These are phyloP conservation scores for Boletellus sp. DNA, from an alignment of 1,284 basidiomycete genomes.

Conservation along the genomic window DNA sequence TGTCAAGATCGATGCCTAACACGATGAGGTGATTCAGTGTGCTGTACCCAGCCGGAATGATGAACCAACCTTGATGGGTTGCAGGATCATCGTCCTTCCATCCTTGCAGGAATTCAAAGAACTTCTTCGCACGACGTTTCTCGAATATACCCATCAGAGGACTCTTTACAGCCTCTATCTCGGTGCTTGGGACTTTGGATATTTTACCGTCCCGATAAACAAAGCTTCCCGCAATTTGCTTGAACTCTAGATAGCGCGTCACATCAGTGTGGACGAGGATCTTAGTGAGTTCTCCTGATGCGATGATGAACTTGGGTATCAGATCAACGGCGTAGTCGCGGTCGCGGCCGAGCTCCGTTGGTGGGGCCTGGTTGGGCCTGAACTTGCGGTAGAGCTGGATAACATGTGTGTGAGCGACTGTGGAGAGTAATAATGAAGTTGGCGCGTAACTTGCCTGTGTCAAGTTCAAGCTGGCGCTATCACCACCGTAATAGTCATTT, in stretches of 20 bases:
- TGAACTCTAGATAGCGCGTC: constrained; percentile 98
- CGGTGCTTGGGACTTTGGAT: constrained; percentile 96
- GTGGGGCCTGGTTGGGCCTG: constrained; percentile 69
- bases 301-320: constrained; percentile 96
- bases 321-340: constrained; percentile 96
- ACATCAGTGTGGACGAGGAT: constrained; percentile 99
- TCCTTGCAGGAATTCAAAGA: constrained; percentile 95
- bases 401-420: constrained; percentile 18
- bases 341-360: constrained; percentile 84
- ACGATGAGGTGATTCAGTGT: constrained; percentile 3
- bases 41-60: background rate
- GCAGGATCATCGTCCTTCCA: constrained; percentile 94
- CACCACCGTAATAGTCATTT: constrained; percentile 98
- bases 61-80: constrained; percentile 84
- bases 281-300: constrained; percentile 95
- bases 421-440: constrained; percentile 6
- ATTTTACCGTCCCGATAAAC: constrained; percentile 97
- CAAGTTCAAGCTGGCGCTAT: constrained; percentile 95
- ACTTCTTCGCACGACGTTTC: constrained; percentile 97
- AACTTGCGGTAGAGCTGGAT: constrained; percentile 94
- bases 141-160: constrained; percentile 98
- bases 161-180: constrained; percentile 94
- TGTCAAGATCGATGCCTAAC: constrained; percentile 82
- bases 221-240: constrained; percentile 98
- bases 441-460: constrained; percentile 70